These are phyloP conservation scores for Rosa chinensis DNA, from an alignment of 306 rosid species.

Conservation along the genomic window DNA sequence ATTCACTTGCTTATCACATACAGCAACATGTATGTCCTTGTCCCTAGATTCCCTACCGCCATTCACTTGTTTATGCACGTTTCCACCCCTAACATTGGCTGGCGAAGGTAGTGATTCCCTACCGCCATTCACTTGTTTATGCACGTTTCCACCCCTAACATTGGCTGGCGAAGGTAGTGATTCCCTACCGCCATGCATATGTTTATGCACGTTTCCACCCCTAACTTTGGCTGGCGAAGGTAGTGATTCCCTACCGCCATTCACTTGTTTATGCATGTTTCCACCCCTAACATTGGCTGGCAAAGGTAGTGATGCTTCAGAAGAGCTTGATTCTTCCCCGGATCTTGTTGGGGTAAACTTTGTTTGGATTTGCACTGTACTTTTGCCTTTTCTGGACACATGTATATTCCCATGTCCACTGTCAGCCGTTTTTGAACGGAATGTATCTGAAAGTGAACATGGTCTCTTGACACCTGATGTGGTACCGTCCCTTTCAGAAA, in stretches of 20 bases:
- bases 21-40: slow-evolving; percentile 22
- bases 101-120: slow-evolving; percentile 30
- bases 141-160: not conserved
- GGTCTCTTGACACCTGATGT: slow-evolving; percentile 45
- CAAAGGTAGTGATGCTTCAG: slow-evolving; percentile 33
- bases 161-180: slow-evolving; percentile 36
- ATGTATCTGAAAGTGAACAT: slow-evolving; percentile 25
- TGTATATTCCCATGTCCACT: slow-evolving; percentile 27
- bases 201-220: too few relatives aligned
- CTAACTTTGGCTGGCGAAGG: not conserved
- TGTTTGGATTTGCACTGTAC: slow-evolving; percentile 20
- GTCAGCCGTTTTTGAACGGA: slow-evolving; percentile 20
- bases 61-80: not conserved
- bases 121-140: not conserved
- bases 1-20: slow-evolving; percentile 37
- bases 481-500: slow-evolving; percentile 33
- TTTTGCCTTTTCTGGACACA: slow-evolving; percentile 24
- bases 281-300: too few relatives aligned
- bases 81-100: slow-evolving; percentile 18
- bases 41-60: slow-evolving; percentile 25
- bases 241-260: slow-evolving; percentile 8
- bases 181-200: too few relatives aligned
- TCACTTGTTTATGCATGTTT: too few relatives aligned
- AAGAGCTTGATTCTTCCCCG: slow-evolving; percentile 27
- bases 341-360: slow-evolving; percentile 25